Conservation (phyloP, 495 filamentous ascomycete species). For the Neurospora pannonica region DNA sequence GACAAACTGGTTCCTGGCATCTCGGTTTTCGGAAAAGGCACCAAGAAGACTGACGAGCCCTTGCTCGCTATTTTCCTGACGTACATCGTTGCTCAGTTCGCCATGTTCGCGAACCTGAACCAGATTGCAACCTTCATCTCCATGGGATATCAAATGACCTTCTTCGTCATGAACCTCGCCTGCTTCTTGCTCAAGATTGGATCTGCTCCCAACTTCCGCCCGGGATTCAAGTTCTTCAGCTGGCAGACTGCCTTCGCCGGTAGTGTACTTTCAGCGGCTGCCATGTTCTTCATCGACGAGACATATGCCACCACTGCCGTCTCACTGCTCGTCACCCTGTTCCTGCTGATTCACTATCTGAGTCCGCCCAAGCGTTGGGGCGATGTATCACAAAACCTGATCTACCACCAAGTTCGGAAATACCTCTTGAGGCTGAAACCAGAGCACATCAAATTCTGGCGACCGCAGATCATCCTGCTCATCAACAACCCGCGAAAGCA, state of each 20-base stretch:
- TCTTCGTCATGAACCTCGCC: conserved; percentile 71
- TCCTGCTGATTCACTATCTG: conserved; percentile 75
- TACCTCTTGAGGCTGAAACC: conserved; percentile 73
- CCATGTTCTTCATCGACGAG: conserved; percentile 87
- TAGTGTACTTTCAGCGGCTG: conserved; percentile 60
- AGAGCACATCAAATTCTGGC: conserved; percentile 90
- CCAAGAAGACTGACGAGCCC: conserved; percentile 65
- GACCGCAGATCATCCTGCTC: conserved; percentile 74
- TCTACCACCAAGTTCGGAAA: conserved; percentile 87
- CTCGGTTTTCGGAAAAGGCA: conserved; percentile 65
- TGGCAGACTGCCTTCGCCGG: conserved; percentile 74
- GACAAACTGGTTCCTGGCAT: conserved; percentile 74
- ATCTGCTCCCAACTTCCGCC: conserved; percentile 87
- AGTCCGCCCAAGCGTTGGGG: conserved; percentile 84
- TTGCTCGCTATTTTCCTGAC: conserved; percentile 69
- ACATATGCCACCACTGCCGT: conserved; percentile 71
- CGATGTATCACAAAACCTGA: conserved; percentile 80
- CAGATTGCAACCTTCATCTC: conserved; percentile 81
- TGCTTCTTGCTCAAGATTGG: conserved; percentile 83
- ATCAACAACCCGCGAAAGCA: conserved; percentile 72
- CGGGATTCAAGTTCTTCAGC: conserved; percentile 81
- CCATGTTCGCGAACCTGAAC: conserved; percentile 78
- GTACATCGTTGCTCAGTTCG: conserved; percentile 65
- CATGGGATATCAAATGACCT: conserved; percentile 75
- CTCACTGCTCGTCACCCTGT: conserved; percentile 61